Evolutionary conservation across 140 eudicot genomes (phyloP), one percentile per base, ranked within the genome.

Genomic region (Erigeron philadelphicus): DNA sequence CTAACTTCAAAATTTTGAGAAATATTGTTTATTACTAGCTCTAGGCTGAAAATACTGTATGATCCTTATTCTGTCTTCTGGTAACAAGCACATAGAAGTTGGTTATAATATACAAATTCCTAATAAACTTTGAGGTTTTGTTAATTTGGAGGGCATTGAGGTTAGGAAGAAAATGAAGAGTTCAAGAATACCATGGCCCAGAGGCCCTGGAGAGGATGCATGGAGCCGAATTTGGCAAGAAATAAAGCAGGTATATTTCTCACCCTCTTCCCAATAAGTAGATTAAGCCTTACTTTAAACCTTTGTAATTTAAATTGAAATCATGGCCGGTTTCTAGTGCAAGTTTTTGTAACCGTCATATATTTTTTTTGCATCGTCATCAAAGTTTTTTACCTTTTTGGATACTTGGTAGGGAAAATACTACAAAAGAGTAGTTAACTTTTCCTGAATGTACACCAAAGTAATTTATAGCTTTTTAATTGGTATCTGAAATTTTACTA

Each of bases 161-260:
- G 87, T 92, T 61, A 84, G 85, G 78, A 85, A 74, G 72, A 92
- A 81, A 78, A 88, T 92, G 98, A 72, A 79, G 77, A 80, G 83
- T 76, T 86, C 91, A 64, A 88, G 90, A 67, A 83, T 92, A 81
- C 88, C 96, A 53, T 92, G 96, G 96, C 96, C 95, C 69, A 92
- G 82, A 67, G 90, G 84, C 76, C 88, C 79, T 76, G 82, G 88
- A 68, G 84, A 70, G 31, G 76, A 79, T 65, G 69, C 89, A 15
- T 88, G 96, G 96, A 80, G 83, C 77, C 95, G 80, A 68, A 77
- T 95, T 70, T 92, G 98, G 98, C 76, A 75, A 72, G 87, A 95
- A 53, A 92, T 88, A 47, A 92, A 84, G 79, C 84, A 85, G 91
- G 98, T 92, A 74, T 1, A 41, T 17, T 45, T 15, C 47, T 17